Conservation (phyloP, 768 basidiomycete species). For the Suillus sp. region DNA sequence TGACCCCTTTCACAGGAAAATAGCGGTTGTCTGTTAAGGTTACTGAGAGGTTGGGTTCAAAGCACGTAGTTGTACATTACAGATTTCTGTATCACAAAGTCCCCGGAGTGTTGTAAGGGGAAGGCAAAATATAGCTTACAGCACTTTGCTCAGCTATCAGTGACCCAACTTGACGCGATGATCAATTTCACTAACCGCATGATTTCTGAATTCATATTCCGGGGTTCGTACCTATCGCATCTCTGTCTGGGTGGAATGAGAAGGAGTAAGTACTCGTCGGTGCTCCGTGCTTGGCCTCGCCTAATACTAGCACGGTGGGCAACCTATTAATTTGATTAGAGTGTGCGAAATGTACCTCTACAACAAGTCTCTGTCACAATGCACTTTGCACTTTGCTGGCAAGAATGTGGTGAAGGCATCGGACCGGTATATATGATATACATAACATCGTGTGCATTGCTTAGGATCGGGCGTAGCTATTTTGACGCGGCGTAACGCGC, state of each 20-base stretch:
- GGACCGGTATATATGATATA: no score
- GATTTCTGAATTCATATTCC: not conserved
- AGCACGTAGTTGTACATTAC: not conserved
- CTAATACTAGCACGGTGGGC: no score
- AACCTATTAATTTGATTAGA: no score
- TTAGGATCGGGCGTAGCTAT: no score
- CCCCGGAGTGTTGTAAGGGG: no score
- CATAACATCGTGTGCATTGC: no score
- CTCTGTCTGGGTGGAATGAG: not conserved
- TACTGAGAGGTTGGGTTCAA: not conserved
- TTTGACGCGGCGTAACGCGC: no score
- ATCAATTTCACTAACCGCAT: not conserved
- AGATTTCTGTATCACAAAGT: not conserved
- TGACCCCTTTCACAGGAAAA: constrained; percentile 14
- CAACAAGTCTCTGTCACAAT: no score
- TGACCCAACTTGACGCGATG: not conserved
- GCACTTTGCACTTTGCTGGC: no score
- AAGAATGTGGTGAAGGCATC: no score
- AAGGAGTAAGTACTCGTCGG: not conserved
- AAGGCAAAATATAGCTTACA: not conserved
- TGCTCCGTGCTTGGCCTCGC: no score
- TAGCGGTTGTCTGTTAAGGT: not conserved
- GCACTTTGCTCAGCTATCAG: not conserved
- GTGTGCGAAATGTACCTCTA: no score
- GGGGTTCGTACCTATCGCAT: not conserved